Evolutionary conservation across 2,329 filamentous ascomycete genomes (phyloP).

Genomic region (Phialophora expanda): DNA sequence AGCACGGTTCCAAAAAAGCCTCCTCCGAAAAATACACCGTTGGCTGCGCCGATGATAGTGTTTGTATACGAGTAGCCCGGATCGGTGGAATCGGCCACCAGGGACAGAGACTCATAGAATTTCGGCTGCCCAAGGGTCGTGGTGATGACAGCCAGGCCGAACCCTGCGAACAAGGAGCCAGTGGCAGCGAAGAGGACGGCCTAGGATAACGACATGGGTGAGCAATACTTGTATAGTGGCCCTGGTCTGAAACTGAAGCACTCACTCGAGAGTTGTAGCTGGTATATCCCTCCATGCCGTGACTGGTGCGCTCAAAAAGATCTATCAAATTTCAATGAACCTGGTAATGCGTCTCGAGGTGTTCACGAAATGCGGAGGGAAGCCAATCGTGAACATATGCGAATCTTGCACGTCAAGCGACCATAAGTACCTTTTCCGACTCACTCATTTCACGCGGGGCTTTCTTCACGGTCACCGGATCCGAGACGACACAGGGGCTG

Average conservation of each 20-base stretch:
- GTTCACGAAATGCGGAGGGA: background rate
- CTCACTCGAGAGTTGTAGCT: constrained; percentile 4
- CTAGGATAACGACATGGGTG: constrained; percentile 9
- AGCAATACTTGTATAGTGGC: background rate
- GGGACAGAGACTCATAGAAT: constrained; percentile 50
- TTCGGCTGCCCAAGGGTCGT: constrained; percentile 54
- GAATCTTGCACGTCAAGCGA: background rate
- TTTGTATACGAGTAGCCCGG: constrained; percentile 50
- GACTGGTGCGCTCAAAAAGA: background rate
- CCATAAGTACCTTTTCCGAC: background rate
- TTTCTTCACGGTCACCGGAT: background rate
- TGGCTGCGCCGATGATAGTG: constrained; percentile 51
- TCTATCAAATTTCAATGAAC: background rate
- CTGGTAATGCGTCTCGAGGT: background rate
- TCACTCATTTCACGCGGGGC: background rate
- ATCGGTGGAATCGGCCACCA: constrained; percentile 34
- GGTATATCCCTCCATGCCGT: constrained; percentile 8
- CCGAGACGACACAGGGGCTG: background rate
- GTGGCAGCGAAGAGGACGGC: constrained; percentile 43
- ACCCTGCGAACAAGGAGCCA: constrained; percentile 43
- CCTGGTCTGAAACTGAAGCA: background rate
- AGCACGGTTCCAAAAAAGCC: constrained; percentile 45
- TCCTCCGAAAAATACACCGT: constrained; percentile 52
- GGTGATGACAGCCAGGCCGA: constrained; percentile 45
- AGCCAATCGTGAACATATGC: background rate